phyloP scores from a whole-genome alignment of 2,329 filamentous ascomycete genomes.

The Neophaeococcomyces mojaviensis region DNA sequence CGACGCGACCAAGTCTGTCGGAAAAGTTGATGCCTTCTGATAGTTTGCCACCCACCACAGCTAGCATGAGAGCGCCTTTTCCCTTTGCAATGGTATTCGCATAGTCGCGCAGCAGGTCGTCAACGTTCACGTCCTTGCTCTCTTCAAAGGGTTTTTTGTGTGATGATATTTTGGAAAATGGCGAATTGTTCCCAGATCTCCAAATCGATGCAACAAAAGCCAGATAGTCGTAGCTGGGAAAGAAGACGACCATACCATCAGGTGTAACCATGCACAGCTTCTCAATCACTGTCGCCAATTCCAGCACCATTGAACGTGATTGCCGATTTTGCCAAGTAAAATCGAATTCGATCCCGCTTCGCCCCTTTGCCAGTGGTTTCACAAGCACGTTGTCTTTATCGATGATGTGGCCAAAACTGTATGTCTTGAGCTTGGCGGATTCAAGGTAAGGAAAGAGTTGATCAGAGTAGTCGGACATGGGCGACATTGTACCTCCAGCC shows the following conservation, averaged over 20 bases:
- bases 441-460: constrained; percentile 75
- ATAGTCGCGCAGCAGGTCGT: constrained; percentile 69
- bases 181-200: constrained; percentile 34
- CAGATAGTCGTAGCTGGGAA: constrained; percentile 89
- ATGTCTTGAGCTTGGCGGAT: constrained; percentile 58
- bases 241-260: constrained; percentile 89
- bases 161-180: constrained; percentile 17
- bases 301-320: constrained; percentile 60
- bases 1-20: constrained; percentile 77
- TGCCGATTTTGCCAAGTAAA: constrained; percentile 78
- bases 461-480: constrained; percentile 81
- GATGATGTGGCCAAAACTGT: constrained; percentile 93
- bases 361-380: constrained; percentile 54
- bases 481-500: constrained; percentile 95
- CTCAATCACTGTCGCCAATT: constrained; percentile 66
- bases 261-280: constrained; percentile 67
- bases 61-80: constrained; percentile 71
- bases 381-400: constrained; percentile 73
- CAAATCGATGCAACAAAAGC: constrained; percentile 62
- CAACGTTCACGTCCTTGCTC: constrained; percentile 43
- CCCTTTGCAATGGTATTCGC: constrained; percentile 54
- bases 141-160: constrained; percentile 58
- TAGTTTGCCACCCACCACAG: constrained; percentile 88
- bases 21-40: constrained; percentile 99
- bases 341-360: constrained; percentile 57